Base-by-base conservation (phyloP, 2,329 filamentous ascomycete species). In the Aspergillus sp. region DNA sequence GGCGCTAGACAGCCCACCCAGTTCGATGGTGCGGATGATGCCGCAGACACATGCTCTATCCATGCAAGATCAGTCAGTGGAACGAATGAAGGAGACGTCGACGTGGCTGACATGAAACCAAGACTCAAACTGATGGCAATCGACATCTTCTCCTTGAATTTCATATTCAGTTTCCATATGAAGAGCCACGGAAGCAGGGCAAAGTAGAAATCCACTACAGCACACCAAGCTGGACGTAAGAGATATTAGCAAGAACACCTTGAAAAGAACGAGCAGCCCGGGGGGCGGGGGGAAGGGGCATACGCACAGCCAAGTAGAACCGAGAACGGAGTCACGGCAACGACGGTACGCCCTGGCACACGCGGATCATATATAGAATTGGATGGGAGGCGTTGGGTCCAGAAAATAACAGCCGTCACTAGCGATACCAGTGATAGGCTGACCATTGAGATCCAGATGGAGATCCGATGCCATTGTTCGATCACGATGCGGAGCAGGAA, bases 401-500 rank as follows among this genome's bases (percentile, higher is more conserved):
- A 65, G 52, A 67, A 58, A 3, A 64, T 45, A 4, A 61, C 61
- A 11, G 59, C 63, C 4, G 60, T 62, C 60, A 63, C 31, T 3
- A 67, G 53, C 0, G 65, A 67, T 2, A 67, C 52, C 32, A 77
- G 67, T 1, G 70, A 64, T n/a, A 66, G 16, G 20, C 58, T 62
- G 46, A 62, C 24, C 59, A 65, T 65, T 1, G 59, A 59, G 4
- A 66, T 29, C 73, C 73, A 78, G 36, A 80, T 75, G 0, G 61
- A 65, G 2, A 77, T 49, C n/a, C 68, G 72, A 61, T 78, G 75
- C 73, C 72, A 75, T 11, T 26, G 56, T 10, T 63, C 62, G 3
- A 67, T 68, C 11, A 78, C 75, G 16, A 80, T 65, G 0, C 77
- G 72, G 2, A 78, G 63, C 9, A 80, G 57, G 54, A 80, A 79